These are phyloP conservation scores for Fusarium nematophilum DNA, from an alignment of 2,329 filamentous ascomycete species.

Conservation along the genomic window DNA sequence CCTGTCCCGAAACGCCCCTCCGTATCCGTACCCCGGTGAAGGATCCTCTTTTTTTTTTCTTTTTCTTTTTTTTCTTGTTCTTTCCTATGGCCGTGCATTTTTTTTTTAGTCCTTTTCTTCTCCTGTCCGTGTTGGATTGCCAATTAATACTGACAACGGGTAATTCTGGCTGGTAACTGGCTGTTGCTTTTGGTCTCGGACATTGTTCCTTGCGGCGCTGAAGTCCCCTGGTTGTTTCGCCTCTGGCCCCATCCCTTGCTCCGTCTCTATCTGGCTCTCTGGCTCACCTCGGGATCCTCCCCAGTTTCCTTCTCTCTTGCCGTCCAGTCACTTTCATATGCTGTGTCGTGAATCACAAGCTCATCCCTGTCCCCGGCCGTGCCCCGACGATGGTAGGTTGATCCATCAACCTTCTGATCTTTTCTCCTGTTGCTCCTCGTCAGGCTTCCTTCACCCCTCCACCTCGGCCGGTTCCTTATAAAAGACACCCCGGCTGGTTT, in stretches of 20 bases:
- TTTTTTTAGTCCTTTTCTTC: slow-evolving; percentile 17
- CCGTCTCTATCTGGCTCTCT: slow-evolving; percentile 22
- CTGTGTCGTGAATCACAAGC: slow-evolving; percentile 34
- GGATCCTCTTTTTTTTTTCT: slow-evolving; percentile 11
- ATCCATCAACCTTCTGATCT: slow-evolving; percentile 27
- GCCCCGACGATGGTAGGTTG: slow-evolving; percentile 23
- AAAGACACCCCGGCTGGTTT: slow-evolving; percentile 27
- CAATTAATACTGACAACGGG: slow-evolving; percentile 7
- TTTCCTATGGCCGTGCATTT: slow-evolving; percentile 20
- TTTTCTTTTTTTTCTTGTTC: background rate
- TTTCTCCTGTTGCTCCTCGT: slow-evolving; percentile 13
- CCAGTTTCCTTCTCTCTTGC: slow-evolving; percentile 15
- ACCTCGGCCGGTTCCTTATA: slow-evolving; percentile 24
- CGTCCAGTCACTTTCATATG: slow-evolving; percentile 30
- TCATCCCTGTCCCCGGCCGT: slow-evolving; percentile 29
- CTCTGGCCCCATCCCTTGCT: slow-evolving; percentile 22
- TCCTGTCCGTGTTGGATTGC: slow-evolving; percentile 17
- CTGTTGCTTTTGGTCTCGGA: slow-evolving; percentile 7
- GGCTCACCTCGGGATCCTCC: slow-evolving; percentile 13
- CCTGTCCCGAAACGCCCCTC: slow-evolving; percentile 14
- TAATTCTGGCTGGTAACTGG: slow-evolving; percentile 20
- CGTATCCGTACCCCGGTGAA: slow-evolving; percentile 15
- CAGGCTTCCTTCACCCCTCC: slow-evolving; percentile 10
- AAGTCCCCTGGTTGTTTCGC: slow-evolving; percentile 19
- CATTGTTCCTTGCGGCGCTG: slow-evolving; percentile 22